A percentile compares a stretch with the other conserved stretches of the same genome.
Evolutionary conservation across 176 grass and related monocot species (phyloP).

Genomic region (Lolium multiflorum): DNA sequence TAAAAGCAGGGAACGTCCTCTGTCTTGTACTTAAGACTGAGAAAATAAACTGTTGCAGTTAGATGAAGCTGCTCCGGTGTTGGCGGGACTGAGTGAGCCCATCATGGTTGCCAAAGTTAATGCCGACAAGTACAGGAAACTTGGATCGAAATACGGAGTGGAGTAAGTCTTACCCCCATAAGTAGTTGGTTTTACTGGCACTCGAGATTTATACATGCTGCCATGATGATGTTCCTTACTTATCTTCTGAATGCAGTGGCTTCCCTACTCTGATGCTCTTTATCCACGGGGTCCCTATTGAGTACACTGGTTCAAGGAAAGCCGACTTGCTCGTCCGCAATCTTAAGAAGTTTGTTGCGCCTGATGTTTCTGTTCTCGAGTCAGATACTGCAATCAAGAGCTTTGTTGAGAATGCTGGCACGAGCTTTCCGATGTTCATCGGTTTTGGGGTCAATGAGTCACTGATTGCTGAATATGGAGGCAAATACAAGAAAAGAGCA

Average conservation of each 20-base stretch:
- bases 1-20: conserved; percentile 17
- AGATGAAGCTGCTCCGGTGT: conserved; percentile 82
- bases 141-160: conserved; percentile 90
- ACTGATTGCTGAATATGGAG: conserved; percentile 67
- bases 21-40: conserved; percentile 42
- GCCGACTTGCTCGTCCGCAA: conserved; percentile 74
- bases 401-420: conserved; percentile 73
- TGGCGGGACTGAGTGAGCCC: conserved; percentile 71
- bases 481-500: conserved; percentile 97
- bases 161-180: conserved; percentile 64
- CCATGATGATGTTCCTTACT: conserved; percentile 15
- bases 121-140: conserved; percentile 92
- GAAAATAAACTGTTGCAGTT: conserved; percentile 59
- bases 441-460: conserved; percentile 90
- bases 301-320: conserved; percentile 93
- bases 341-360: conserved; percentile 90
- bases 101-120: conserved; percentile 87
- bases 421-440: conserved; percentile 87
- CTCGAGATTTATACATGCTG: conserved; percentile 20
- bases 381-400: conserved; percentile 70
- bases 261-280: conserved; percentile 94
- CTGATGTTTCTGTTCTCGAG: conserved; percentile 80
- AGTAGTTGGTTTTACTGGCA: conserved; percentile 13
- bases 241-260: conserved; percentile 62
- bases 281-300: conserved; percentile 81